Evolutionary conservation across 805 yeast species (phyloP), one percentile per base, ranked within the genome.

Genomic region (Zygotorulaspora florentina): DNA sequence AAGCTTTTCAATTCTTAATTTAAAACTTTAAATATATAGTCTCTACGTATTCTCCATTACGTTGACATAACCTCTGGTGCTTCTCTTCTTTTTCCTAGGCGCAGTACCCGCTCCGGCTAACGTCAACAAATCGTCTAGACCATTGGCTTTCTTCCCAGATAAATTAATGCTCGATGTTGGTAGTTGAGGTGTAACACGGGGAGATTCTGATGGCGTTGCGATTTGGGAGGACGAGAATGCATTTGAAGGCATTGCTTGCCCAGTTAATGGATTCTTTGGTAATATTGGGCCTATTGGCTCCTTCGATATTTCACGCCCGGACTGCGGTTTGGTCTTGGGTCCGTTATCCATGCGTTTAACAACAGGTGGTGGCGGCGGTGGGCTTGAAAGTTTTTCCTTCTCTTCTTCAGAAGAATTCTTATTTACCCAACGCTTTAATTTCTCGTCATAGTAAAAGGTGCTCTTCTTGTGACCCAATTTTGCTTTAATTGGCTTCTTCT

Each of bases 391-490:
- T 39, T 69, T 71, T 42, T 73, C 66, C 56, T 81, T 81, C 40
- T 84, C 90, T 59, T 79, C 93, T 40, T 76, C 72, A 20, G 82
- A 77, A 3, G 78, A 80, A 51, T 80, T 77, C 45, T 77, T 79
- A 59, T 87, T 83, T 42, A 93, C 79, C 96, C 97, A 93, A 58
- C 96, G 77, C 62, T 84, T 82, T 59, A 85, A 75, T 48, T 85
- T 80, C 56, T 87, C 91, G 67, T 90, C 96, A 63, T 80, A 93
- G 58, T 79, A 76, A 61, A 93, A 84, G 13, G 77, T 71, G 27
- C 58, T 57, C 59, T 74, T 84, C 48, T 80, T 76, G 46, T 85
- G 87, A 10, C 98, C 99, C 43, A 93, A 68, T 54, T 93, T 88
- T 30, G 96, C 98, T 52, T 80, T 78, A 50, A 82, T 75, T 0